These are phyloP conservation scores for Inonotus obliquus DNA, from an alignment of 1,284 basidiomycete genomes.

Conservation along the genomic window DNA sequence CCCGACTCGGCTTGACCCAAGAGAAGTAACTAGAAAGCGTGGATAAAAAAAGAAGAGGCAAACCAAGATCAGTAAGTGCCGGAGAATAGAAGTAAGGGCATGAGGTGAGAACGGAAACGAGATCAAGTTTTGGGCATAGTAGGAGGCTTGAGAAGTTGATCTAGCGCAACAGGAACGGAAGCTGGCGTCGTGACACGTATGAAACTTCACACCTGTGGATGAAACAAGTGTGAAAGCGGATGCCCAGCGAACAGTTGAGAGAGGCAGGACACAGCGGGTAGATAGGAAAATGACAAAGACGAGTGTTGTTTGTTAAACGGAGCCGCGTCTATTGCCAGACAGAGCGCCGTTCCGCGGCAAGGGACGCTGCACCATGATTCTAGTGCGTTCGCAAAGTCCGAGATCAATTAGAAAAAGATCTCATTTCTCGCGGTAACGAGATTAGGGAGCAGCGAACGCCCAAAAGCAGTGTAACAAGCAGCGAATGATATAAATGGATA, in stretches of 20 bases:
- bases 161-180: background rate
- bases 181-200: background rate
- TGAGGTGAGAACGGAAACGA: background rate
- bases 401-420: background rate
- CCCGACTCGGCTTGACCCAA: conserved; percentile 81
- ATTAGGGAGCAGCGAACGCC: background rate
- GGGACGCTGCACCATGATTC: background rate
- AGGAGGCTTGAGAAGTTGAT: background rate
- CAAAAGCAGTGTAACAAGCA: background rate
- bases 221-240: no score
- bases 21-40: conserved; percentile 52
- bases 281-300: background rate
- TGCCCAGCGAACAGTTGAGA: background rate
- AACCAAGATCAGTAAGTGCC: background rate
- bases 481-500: background rate
- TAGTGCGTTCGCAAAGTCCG: background rate
- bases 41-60: background rate
- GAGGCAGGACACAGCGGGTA: background rate
- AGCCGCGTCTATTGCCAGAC: no score
- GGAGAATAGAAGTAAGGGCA: conserved; percentile 25
- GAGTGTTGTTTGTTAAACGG: background rate
- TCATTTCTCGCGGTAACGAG: background rate
- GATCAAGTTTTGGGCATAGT: conserved; percentile 2
- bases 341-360: no score
- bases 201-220: background rate